phyloP scores from a whole-genome alignment of 1,284 basidiomycete species.

The Ustilago hordei region DNA sequence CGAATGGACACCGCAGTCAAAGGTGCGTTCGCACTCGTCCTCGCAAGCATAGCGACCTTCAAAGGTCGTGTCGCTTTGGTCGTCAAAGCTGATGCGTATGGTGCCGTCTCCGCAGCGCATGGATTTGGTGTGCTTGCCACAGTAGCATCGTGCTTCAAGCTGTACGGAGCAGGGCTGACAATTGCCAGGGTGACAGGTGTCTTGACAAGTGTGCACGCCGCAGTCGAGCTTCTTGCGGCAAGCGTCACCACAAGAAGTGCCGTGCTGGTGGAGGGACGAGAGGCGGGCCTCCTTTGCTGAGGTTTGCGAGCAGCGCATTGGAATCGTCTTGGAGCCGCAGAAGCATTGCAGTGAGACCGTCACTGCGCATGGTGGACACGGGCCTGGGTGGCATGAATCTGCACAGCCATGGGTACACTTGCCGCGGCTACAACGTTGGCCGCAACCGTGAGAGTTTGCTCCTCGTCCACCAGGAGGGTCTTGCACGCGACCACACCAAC shows the following conservation, averaged over 20 bases:
- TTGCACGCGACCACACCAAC: slow-evolving; percentile 63
- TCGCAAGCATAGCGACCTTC: slow-evolving; percentile 55
- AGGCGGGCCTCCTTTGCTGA: slow-evolving; percentile 33
- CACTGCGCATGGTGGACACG: slow-evolving; percentile 66
- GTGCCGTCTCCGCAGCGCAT: slow-evolving; percentile 63
- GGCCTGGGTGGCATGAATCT: slow-evolving; percentile 65
- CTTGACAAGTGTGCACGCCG: slow-evolving; percentile 56
- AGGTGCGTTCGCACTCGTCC: slow-evolving; percentile 50
- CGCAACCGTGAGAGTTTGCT: slow-evolving; percentile 64
- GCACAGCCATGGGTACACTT: slow-evolving; percentile 65
- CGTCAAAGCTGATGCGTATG: slow-evolving; percentile 36
- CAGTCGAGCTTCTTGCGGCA: slow-evolving; percentile 64
- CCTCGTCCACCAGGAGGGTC: slow-evolving; percentile 54
- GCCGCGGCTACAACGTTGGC: slow-evolving; percentile 55
- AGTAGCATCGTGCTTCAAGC: slow-evolving; percentile 59
- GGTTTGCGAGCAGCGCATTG: slow-evolving; percentile 65
- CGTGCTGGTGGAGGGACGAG: slow-evolving; percentile 32
- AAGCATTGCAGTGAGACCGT: slow-evolving; percentile 64
- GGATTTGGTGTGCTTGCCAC: slow-evolving; percentile 54
- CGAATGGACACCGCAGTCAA: slow-evolving; percentile 61
- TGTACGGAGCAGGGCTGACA: slow-evolving; percentile 57
- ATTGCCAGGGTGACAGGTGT: slow-evolving; percentile 59
- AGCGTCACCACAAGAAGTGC: slow-evolving; percentile 60
- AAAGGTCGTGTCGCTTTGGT: slow-evolving; percentile 26
- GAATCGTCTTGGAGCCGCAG: slow-evolving; percentile 59